Base-by-base conservation (phyloP, 768 basidiomycete genomes). In the Suillus brevipes region DNA sequence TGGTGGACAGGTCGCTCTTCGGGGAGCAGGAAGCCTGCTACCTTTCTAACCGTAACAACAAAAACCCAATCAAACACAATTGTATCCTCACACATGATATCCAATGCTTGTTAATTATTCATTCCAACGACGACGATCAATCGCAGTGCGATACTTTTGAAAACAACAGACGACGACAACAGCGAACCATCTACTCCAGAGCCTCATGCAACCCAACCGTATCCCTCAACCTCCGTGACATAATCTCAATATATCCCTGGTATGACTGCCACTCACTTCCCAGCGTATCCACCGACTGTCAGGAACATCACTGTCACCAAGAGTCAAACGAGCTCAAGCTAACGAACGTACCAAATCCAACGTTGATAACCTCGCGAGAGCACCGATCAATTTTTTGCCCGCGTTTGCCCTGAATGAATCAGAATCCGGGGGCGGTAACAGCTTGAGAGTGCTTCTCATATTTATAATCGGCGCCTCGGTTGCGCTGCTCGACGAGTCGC, bases 11-110 rank as follows among this genome's bases (percentile, higher is more conserved):
- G 81, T 95, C 69, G 91, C 92, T 1, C 78, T 97, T 25, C 88
- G 95, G 43, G 91, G 96, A 8, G 94, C 94, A 52, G 86, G 91
- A 40, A 92, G 83, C 68, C 81, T 97, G 8, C 80, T 97, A 37
- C 95, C 95, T 12, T 80, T 94, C 71, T 97, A 79, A 79, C 20
- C n/a, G 9, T 31, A 23, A 64, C 23, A n/a, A 25, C 20, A 12
- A 18, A 52, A 62, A 37, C 18, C 36, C 14, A 55, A 60, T 59
- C 28, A 20, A 36, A 38, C 31, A 25, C 18, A 12, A 28, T 16
- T 45, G 63, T 64, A 31, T 12, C 31, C 43, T 40, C 25, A 60
- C 45, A 42, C 45, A 34, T 36, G 40, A 65, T 62, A 59, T 69
- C 61, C 50, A 52, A 9, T 45, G 31, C 57, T 40, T 25, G 34